A percentile compares a stretch with the other conserved stretches of the same genome.
These are phyloP conservation scores for Amniculicola lignicola DNA, from an alignment of 495 filamentous ascomycete genomes.

Conservation along the genomic window DNA sequence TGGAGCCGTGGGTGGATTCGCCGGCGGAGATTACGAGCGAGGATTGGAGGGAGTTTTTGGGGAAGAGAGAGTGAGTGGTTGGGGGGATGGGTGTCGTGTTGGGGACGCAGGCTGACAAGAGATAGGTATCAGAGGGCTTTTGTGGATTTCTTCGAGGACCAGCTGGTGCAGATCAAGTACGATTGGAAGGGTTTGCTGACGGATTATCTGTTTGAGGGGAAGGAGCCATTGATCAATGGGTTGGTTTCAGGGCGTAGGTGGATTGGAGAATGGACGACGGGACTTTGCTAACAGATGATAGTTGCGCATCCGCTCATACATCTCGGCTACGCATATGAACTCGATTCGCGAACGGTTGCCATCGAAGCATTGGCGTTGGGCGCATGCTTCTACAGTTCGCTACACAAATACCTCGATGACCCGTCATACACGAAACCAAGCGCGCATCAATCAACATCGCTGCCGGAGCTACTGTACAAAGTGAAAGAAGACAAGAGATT, in stretches of 20 bases:
- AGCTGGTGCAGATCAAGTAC: conserved; percentile 70
- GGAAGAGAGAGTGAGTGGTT: conserved; percentile 57
- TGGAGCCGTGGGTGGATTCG: conserved; percentile 82
- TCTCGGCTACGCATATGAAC: conserved; percentile 81
- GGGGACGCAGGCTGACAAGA: neutral
- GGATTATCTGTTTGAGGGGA: conserved; percentile 71
- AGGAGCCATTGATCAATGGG: conserved; percentile 73
- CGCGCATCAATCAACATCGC: conserved; percentile 50
- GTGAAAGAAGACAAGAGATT: conserved; percentile 53
- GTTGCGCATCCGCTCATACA: conserved; percentile 89
- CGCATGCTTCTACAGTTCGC: conserved; percentile 66
- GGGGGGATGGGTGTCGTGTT: too few relatives aligned
- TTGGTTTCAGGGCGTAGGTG: conserved; percentile 73
- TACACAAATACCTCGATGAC: conserved; percentile 78
- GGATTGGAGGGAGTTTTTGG: conserved; percentile 85
- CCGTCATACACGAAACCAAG: conserved; percentile 56
- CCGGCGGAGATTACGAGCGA: conserved; percentile 75
- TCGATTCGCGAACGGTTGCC: conserved; percentile 71
- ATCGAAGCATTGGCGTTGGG: conserved; percentile 77
- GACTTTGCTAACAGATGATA: conserved; percentile 38
- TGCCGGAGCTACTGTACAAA: conserved; percentile 63
- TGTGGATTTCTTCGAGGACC: conserved; percentile 89
- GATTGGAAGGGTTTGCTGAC: conserved; percentile 77
- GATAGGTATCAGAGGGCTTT: conserved; percentile 82
- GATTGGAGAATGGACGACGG: neutral